Evolutionary conservation across 2,329 filamentous ascomycete species (phyloP).

Genomic region (Zymoseptoria tritici): DNA sequence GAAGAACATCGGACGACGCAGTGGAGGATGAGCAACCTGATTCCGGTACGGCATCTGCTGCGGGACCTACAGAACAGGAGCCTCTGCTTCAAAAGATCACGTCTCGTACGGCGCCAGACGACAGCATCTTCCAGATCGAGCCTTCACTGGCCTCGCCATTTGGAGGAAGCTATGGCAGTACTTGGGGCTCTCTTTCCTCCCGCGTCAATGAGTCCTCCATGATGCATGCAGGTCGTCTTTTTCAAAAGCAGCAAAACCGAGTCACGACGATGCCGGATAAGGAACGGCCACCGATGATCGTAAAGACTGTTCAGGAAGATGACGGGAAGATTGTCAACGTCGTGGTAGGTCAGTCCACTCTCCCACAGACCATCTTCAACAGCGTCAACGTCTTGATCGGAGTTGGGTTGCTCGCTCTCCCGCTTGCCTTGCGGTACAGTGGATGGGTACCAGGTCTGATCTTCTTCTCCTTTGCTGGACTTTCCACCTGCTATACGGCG

Average conservation of each 20-base stretch:
- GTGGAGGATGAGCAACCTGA: conserved; percentile 26
- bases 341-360: conserved; percentile 86
- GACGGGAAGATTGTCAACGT: conserved; percentile 78
- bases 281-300: conserved; percentile 64
- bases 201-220: conserved; percentile 51
- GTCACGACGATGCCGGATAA: conserved; percentile 38
- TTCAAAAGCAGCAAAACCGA: conserved; percentile 41
- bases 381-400: conserved; percentile 90
- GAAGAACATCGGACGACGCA: conserved; percentile 14
- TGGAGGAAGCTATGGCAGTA: conserved; percentile 62
- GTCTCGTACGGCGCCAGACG: conserved; percentile 26
- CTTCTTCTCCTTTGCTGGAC: conserved; percentile 66
- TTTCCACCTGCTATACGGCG: conserved; percentile 78
- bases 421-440: conserved; percentile 77
- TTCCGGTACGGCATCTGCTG: conserved; percentile 11
- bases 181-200: conserved; percentile 53
- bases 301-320: conserved; percentile 77
- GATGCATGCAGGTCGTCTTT: conserved; percentile 47
- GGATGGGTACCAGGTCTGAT: conserved; percentile 79
- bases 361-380: conserved; percentile 94
- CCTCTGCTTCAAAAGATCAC: conserved; percentile 21
- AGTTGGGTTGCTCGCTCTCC: conserved; percentile 80
- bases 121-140: conserved; percentile 43
- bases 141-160: conserved; percentile 58
- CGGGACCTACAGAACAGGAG: conserved; percentile 19